phyloP scores from a whole-genome alignment of 306 rosid genomes.

The Potentilla sterilis region DNA sequence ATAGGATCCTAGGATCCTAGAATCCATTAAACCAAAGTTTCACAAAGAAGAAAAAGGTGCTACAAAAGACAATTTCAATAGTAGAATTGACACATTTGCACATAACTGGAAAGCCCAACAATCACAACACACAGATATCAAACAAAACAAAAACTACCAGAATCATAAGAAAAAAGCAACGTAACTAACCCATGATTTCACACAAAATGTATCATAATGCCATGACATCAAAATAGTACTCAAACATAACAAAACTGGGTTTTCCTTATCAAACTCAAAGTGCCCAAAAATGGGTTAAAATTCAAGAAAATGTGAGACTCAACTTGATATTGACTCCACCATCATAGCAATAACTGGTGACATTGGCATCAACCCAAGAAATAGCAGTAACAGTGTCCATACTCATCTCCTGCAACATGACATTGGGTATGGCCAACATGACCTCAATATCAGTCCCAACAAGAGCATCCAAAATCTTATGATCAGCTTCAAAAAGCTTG shows the following conservation, averaged over 20 bases:
- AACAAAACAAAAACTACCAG: background rate
- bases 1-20: background rate
- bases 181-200: constrained; percentile 2
- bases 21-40: background rate
- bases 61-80: background rate
- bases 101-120: background rate
- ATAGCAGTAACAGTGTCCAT: constrained; percentile 56
- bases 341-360: constrained; percentile 58
- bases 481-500: constrained; percentile 87
- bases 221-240: background rate
- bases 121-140: background rate
- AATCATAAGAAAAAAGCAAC: background rate
- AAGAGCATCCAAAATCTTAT: constrained; percentile 66
- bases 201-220: background rate
- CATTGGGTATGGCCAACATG: constrained; percentile 82
- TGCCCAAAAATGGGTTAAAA: no score
- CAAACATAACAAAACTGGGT: background rate
- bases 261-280: background rate
- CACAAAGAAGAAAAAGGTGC: background rate
- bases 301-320: constrained; percentile 29
- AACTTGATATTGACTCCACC: constrained; percentile 96
- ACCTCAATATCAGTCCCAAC: constrained; percentile 74
- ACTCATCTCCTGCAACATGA: constrained; percentile 64
- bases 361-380: constrained; percentile 88
- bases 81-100: constrained; percentile 1